phyloP scores from a whole-genome alignment of 169 alveolate species.

The Plasmodium blacklocki region DNA sequence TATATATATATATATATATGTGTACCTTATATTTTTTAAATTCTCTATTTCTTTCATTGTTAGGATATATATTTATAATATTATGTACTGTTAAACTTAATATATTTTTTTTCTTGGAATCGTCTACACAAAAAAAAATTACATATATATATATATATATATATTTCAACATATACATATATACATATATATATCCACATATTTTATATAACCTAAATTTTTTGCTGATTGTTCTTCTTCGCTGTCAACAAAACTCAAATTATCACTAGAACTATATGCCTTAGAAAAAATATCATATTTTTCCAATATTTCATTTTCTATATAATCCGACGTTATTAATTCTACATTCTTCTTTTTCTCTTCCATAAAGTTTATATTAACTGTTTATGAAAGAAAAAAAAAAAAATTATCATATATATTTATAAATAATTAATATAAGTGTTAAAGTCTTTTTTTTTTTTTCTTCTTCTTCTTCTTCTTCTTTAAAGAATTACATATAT shows the following conservation, averaged over 20 bases:
- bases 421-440: no score
- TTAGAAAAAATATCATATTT: constrained; percentile 67
- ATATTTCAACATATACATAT: neutral
- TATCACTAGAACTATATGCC: constrained; percentile 62
- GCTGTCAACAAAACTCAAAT: constrained; percentile 69
- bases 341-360: constrained; percentile 43
- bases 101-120: constrained; percentile 38
- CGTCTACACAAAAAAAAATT: constrained; percentile 12
- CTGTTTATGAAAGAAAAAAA: no score
- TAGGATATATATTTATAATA: constrained; percentile 70
- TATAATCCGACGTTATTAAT: constrained; percentile 11
- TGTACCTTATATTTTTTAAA: constrained; percentile 67
- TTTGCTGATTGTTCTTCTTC: constrained; percentile 68
- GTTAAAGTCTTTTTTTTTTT: no score
- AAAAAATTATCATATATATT: no score
- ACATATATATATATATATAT: constrained; percentile 5
- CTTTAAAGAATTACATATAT: no score
- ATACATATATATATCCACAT: neutral
- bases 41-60: constrained; percentile 75
- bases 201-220: constrained; percentile 56
- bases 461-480: no score
- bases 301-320: constrained; percentile 71
- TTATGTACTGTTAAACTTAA: constrained; percentile 71
- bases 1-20: constrained; percentile 6
- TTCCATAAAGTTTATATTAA: no score